These are phyloP conservation scores for Iberis pinnata DNA, from an alignment of 345 rosid species.

Conservation along the genomic window DNA sequence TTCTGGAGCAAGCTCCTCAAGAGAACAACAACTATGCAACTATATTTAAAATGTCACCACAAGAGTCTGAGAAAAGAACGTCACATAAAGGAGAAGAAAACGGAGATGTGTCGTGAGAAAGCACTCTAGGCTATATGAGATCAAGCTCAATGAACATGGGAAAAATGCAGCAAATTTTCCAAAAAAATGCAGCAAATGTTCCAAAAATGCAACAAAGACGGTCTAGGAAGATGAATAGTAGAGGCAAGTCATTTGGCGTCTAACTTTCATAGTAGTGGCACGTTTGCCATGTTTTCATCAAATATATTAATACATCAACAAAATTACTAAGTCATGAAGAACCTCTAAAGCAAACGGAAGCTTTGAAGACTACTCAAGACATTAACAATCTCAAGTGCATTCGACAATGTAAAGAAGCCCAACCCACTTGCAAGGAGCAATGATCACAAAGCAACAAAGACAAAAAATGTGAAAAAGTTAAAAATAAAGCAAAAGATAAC, in stretches of 20 bases:
- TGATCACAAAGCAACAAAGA: too few relatives aligned
- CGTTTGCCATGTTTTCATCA: conserved; percentile 71
- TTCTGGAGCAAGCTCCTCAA: conserved; percentile 64
- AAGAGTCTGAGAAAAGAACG: conserved; percentile 57
- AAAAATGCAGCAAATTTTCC: conserved; percentile 96
- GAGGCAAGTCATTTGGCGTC: conserved; percentile 66
- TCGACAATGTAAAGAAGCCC: too few relatives aligned
- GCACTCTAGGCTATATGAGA: conserved; percentile 62
- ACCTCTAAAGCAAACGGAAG: too few relatives aligned
- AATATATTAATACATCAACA: too few relatives aligned
- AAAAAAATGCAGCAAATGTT: too few relatives aligned
- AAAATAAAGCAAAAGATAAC: too few relatives aligned
- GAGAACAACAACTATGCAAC: conserved; percentile 44
- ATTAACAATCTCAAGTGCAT: too few relatives aligned
- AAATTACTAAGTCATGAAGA: too few relatives aligned
- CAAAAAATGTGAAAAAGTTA: too few relatives aligned
- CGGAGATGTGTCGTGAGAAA: conserved; percentile 75
- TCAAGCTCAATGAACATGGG: conserved; percentile 92
- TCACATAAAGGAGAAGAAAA: conserved; percentile 73
- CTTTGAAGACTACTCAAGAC: too few relatives aligned
- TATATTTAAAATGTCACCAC: conserved; percentile 30
- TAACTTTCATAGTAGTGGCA: conserved; percentile 79
- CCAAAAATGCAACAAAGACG: conserved; percentile 73
- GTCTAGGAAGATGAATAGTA: conserved; percentile 51
- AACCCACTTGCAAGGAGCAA: too few relatives aligned